Percentiles rank a stretch among this genome's conserved stretches.
Evolutionary conservation across 2,329 filamentous ascomycete species (phyloP).

Genomic region (Penicillium sp.): DNA sequence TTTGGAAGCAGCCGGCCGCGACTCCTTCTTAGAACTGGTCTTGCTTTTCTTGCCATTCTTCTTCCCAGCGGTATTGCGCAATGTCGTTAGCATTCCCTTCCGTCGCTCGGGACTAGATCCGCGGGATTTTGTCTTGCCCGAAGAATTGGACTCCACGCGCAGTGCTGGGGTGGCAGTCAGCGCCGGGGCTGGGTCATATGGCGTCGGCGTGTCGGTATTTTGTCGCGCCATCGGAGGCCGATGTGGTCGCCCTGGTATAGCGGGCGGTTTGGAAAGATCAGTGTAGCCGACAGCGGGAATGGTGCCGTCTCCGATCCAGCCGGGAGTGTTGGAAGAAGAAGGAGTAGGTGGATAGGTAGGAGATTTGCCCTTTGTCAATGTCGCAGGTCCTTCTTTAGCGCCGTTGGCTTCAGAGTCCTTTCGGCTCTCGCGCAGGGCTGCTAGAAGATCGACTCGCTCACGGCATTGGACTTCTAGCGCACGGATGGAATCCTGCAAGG

Average conservation of each 20-base stretch:
- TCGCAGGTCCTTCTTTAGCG: constrained; percentile 21
- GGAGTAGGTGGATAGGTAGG: constrained; percentile 8
- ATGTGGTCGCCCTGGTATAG: constrained; percentile 48
- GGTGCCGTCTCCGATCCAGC: constrained; percentile 73
- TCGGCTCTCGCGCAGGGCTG: constrained; percentile 66
- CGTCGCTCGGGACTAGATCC: constrained; percentile 58
- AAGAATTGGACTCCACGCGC: constrained; percentile 28
- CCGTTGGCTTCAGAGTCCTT: constrained; percentile 41
- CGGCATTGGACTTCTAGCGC: constrained; percentile 87
- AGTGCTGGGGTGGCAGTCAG: constrained; percentile 17
- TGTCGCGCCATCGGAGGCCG: constrained; percentile 18
- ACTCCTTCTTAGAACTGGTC: constrained; percentile 32
- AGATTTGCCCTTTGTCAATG: constrained; percentile 27
- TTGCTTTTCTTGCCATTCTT: constrained; percentile 45
- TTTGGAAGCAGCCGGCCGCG: constrained; percentile 55
- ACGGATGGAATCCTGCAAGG: constrained; percentile 72
- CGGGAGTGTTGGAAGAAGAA: constrained; percentile 35
- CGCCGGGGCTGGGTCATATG: constrained; percentile 13
- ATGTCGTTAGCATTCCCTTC: constrained; percentile 55
- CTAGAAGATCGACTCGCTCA: constrained; percentile 82
- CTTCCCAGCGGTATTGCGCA: constrained; percentile 47
- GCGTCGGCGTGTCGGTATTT: constrained; percentile 19
- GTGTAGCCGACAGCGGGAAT: constrained; percentile 75
- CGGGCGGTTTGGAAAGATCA: constrained; percentile 68
- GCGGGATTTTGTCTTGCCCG: constrained; percentile 45